Percentiles rank a stretch among this genome's conserved stretches.
Conservation (phyloP, 352 stramenopile species). For the Globisporangium nagaii region DNA sequence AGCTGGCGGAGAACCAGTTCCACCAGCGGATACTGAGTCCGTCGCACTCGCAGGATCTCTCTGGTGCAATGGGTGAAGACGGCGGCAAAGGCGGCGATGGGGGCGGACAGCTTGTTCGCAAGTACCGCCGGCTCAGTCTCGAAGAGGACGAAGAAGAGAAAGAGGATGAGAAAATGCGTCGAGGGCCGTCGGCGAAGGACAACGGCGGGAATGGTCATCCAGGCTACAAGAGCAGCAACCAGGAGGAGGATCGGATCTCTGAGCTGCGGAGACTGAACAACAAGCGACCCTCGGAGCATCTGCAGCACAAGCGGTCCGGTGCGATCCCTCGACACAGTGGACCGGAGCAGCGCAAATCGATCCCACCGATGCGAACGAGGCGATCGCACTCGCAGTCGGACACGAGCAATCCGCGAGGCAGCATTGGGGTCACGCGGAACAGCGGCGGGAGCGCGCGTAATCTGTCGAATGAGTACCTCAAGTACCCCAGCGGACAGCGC, state of each 20-base stretch:
- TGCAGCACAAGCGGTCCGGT: neutral
- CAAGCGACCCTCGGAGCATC: slow-evolving; percentile 8
- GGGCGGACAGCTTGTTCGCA: slow-evolving; percentile 34
- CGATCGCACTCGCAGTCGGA: slow-evolving; percentile 41
- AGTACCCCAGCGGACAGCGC: neutral
- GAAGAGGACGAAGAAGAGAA: slow-evolving; percentile 75
- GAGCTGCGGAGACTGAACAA: slow-evolving; percentile 19
- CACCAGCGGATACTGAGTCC: slow-evolving; percentile 46
- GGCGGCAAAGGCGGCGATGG: neutral
- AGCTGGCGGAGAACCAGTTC: slow-evolving; percentile 18
- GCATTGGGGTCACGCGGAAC: slow-evolving; percentile 2
- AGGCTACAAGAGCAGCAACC: slow-evolving; percentile 13
- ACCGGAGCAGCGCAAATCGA: slow-evolving; percentile 4
- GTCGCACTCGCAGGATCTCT: slow-evolving; percentile 65
- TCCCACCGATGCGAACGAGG: slow-evolving; percentile 9
- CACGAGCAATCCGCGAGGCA: slow-evolving; percentile 27
- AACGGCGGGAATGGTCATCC: no score
- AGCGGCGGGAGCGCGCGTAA: slow-evolving; percentile 9
- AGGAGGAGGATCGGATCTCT: slow-evolving; percentile 29
- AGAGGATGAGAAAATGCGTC: slow-evolving; percentile 25
- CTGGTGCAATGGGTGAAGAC: slow-evolving; percentile 30
- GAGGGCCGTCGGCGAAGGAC: slow-evolving; percentile 23
- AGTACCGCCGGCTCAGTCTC: slow-evolving; percentile 50
- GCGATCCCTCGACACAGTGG: slow-evolving; percentile 9
- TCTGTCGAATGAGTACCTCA: slow-evolving; percentile 8